phyloP scores from a whole-genome alignment of 768 basidiomycete species.

The Collybia nuda region DNA sequence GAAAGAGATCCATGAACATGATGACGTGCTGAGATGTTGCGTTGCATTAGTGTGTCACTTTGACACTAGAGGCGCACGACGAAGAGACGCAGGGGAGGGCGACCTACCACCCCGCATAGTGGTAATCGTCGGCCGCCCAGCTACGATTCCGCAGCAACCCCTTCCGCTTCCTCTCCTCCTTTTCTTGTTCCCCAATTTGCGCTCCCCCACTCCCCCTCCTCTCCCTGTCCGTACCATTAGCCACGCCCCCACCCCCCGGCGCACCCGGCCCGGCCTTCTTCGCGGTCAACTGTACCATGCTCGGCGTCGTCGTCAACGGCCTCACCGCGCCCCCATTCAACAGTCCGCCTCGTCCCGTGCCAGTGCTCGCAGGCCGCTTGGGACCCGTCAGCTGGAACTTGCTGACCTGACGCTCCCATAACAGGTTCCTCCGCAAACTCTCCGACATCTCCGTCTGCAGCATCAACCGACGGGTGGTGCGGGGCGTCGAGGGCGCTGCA shows the following conservation, averaged over 20 bases:
- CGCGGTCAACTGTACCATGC: slow-evolving; percentile 39
- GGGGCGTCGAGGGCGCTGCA: slow-evolving; percentile 72
- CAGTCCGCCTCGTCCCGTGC: slow-evolving; percentile 15
- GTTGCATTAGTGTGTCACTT: no score
- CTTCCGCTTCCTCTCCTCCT: slow-evolving; percentile 38
- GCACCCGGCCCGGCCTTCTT: slow-evolving; percentile 22
- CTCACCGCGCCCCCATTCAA: slow-evolving; percentile 16
- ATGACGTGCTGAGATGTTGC: no score
- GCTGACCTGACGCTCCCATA: slow-evolving; percentile 76
- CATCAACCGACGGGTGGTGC: slow-evolving; percentile 84
- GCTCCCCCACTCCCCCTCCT: slow-evolving; percentile 3
- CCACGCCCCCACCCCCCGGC: background rate
- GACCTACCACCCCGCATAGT: slow-evolving; percentile 60
- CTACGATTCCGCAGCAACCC: slow-evolving; percentile 62
- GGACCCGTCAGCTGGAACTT: slow-evolving; percentile 47
- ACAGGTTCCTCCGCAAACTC: slow-evolving; percentile 72
- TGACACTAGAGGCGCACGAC: background rate
- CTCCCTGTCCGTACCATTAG: slow-evolving; percentile 13
- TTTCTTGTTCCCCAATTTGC: slow-evolving; percentile 28
- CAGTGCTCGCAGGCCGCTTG: slow-evolving; percentile 26
- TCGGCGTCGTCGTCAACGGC: slow-evolving; percentile 28
- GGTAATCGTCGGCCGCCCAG: slow-evolving; percentile 65
- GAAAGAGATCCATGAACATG: no score
- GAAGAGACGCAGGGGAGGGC: background rate
- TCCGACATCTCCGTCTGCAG: slow-evolving; percentile 84